phyloP scores from a whole-genome alignment of 352 stramenopile genomes.

The Plasmopara viticola region DNA sequence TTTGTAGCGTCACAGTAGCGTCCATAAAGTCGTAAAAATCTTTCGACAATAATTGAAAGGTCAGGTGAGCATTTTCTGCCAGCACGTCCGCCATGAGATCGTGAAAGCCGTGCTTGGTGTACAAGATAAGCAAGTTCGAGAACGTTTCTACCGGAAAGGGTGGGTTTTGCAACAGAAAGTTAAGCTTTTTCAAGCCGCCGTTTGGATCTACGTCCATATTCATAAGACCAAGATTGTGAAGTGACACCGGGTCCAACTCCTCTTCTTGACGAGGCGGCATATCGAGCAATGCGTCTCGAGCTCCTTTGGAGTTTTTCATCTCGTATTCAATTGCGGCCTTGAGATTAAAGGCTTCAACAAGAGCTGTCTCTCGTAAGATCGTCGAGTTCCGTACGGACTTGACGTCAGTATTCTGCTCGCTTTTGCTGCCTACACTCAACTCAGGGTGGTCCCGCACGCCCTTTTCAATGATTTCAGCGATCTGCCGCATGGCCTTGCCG shows the following conservation, averaged over 20 bases:
- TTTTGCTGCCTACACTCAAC: slow-evolving; percentile 90
- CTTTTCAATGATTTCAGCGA: slow-evolving; percentile 93
- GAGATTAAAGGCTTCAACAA: slow-evolving; percentile 94
- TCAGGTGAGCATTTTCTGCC: slow-evolving; percentile 92
- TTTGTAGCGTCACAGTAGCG: slow-evolving; percentile 89
- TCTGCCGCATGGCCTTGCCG: slow-evolving; percentile 85
- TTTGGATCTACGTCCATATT: slow-evolving; percentile 92
- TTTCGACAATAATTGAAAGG: slow-evolving; percentile 89
- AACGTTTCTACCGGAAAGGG: slow-evolving; percentile 94
- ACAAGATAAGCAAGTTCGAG: slow-evolving; percentile 92
- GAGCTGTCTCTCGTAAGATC: slow-evolving; percentile 87
- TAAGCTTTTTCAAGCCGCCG: slow-evolving; percentile 92
- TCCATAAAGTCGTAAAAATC: slow-evolving; percentile 96
- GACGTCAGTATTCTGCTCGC: slow-evolving; percentile 78
- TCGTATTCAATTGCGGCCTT: slow-evolving; percentile 94
- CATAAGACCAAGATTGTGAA: slow-evolving; percentile 89
- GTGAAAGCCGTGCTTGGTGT: slow-evolving; percentile 93
- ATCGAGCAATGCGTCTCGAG: slow-evolving; percentile 84
- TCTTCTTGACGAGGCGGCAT: slow-evolving; percentile 90
- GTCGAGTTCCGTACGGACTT: slow-evolving; percentile 90
- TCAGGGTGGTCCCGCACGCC: slow-evolving; percentile 89
- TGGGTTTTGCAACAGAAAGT: slow-evolving; percentile 91
- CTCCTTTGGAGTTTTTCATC: slow-evolving; percentile 89
- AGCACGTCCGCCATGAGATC: slow-evolving; percentile 93
- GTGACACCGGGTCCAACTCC: slow-evolving; percentile 90